phyloP scores from a whole-genome alignment of 176 grass and related monocot species.

The Tillandsia fasciculata region DNA sequence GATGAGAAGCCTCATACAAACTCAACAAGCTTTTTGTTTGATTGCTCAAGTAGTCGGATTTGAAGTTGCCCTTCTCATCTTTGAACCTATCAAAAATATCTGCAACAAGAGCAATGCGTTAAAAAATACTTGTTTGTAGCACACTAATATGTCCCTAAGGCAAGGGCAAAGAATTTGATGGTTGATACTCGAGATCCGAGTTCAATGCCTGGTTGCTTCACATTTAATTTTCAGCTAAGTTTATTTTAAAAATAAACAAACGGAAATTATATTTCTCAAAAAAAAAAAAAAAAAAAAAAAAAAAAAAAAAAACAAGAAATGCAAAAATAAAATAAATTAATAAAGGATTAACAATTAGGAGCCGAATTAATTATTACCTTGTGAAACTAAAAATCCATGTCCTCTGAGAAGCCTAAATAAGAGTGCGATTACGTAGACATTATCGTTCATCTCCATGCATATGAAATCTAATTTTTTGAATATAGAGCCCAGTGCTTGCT shows the following conservation, averaged over 20 bases:
- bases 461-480: no score
- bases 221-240: no score
- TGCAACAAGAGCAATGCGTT: not conserved
- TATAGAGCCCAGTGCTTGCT: no score
- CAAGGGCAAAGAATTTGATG: no score
- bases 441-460: not conserved
- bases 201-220: no score
- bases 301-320: no score
- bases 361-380: constrained; percentile 14
- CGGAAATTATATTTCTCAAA: no score
- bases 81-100: not conserved
- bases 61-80: constrained; percentile 1
- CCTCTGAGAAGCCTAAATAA: constrained; percentile 21
- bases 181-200: no score
- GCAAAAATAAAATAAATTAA: no score
- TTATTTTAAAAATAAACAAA: no score
- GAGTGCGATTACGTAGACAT: constrained; percentile 8
- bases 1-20: constrained; percentile 25
- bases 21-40: constrained; percentile 14
- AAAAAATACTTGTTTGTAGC: not conserved
- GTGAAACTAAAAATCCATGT: constrained; percentile 13
- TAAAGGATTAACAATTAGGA: no score
- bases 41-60: not conserved
- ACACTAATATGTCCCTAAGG: not conserved
- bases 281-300: no score